phyloP scores from a whole-genome alignment of 208 protist species.

The Crithidia acanthocephali region DNA sequence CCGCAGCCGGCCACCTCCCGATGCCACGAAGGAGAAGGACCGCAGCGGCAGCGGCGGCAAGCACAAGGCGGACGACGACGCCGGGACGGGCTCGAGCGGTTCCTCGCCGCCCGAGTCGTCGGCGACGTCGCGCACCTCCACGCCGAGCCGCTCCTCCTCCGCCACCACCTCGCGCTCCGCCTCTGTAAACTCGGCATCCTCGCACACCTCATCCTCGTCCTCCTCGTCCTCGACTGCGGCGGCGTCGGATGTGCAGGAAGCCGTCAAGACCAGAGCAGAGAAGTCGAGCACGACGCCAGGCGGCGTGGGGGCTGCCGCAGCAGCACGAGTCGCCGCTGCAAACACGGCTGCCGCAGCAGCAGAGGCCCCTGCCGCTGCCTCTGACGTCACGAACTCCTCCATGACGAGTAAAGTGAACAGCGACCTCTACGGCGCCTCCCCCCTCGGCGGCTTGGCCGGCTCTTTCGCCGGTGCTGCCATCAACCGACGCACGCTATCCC shows the following conservation, averaged over 20 bases:
- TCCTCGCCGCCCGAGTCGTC: constrained; percentile 14
- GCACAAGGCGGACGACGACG: not conserved
- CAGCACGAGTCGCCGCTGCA: no score
- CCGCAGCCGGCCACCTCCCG: not conserved
- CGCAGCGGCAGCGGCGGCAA: not conserved
- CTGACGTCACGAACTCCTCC: constrained; percentile 24
- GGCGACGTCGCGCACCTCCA: constrained; percentile 13
- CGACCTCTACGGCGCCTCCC: constrained; percentile 9
- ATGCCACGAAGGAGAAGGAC: not conserved
- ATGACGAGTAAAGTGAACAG: constrained; percentile 21
- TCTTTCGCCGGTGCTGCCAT: constrained; percentile 4
- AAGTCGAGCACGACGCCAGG: not conserved
- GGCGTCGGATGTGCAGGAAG: not conserved
- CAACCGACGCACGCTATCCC: not conserved
- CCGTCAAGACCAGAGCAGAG: not conserved
- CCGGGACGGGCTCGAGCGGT: not conserved
- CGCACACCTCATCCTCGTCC: constrained; percentile 2
- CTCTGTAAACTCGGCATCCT: constrained; percentile 3
- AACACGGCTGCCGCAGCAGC: not conserved
- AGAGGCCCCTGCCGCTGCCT: not conserved
- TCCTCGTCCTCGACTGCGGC: not conserved
- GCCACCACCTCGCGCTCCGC: not conserved
- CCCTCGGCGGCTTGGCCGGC: not conserved
- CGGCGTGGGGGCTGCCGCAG: not conserved
- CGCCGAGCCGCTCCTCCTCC: constrained; percentile 14